Conservation (phyloP, 2,329 filamentous ascomycete species). For the Epichloe coenophiala region DNA sequence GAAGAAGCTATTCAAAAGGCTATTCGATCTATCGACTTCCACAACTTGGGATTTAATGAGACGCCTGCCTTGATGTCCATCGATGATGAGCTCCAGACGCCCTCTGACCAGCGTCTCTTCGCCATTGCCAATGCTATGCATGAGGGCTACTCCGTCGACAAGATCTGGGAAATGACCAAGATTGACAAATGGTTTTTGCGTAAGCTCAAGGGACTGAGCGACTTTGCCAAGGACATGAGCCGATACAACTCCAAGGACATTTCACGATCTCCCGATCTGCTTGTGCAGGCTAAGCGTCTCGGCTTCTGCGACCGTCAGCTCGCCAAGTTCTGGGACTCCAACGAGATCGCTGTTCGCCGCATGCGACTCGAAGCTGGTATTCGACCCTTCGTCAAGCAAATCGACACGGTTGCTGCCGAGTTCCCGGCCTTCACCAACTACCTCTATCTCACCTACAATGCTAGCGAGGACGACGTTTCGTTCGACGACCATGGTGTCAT, state of each 20-base stretch:
- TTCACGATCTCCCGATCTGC: conserved; percentile 46
- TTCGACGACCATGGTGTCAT: conserved; percentile 90
- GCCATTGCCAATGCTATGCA: conserved; percentile 98
- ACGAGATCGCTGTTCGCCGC: conserved; percentile 78
- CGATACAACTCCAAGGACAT: conserved; percentile 52
- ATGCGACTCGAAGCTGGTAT: conserved; percentile 77
- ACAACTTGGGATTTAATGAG: conserved; percentile 90
- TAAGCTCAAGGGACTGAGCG: conserved; percentile 78
- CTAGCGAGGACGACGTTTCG: conserved; percentile 64
- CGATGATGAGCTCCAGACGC: conserved; percentile 89
- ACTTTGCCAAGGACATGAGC: conserved; percentile 73
- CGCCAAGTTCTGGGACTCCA: conserved; percentile 87
- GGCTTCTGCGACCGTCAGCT: conserved; percentile 92
- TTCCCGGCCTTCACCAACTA: conserved; percentile 95
- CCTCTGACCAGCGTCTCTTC: conserved; percentile 92
- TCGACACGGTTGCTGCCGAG: conserved; percentile 94
- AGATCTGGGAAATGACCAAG: conserved; percentile 96
- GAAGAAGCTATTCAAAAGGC: conserved; percentile 98
- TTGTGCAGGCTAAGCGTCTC: conserved; percentile 79
- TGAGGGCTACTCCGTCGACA: conserved; percentile 81
- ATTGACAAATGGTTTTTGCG: conserved; percentile 98
- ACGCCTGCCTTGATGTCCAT: conserved; percentile 89
- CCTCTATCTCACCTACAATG: conserved; percentile 92
- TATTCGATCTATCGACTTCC: conserved; percentile 86
- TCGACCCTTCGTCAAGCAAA: conserved; percentile 87